phyloP scores from a whole-genome alignment of 1,284 basidiomycete species.

The Ustilago trichophora region DNA sequence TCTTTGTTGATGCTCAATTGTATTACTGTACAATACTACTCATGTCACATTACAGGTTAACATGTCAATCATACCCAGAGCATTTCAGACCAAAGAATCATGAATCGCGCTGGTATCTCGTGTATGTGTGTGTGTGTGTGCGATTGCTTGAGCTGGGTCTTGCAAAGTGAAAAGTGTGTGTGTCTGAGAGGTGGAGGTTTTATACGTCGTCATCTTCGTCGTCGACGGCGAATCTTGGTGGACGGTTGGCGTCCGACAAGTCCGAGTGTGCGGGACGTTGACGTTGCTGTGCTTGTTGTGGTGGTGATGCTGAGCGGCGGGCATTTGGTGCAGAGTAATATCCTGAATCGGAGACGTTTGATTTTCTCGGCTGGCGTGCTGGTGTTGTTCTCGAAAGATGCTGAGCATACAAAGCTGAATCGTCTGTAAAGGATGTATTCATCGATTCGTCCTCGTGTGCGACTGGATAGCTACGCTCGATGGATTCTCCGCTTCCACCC shows the following conservation, averaged over 20 bases:
- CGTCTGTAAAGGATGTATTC: background rate
- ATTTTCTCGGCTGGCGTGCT: conserved; percentile 10
- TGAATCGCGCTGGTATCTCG: too few relatives aligned
- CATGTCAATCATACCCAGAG: conserved; percentile 18
- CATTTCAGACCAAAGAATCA: too few relatives aligned
- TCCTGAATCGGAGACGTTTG: conserved; percentile 37
- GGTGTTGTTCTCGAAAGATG: too few relatives aligned
- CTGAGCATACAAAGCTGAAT: too few relatives aligned
- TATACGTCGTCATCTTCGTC: conserved; percentile 26
- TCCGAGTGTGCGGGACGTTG: background rate
- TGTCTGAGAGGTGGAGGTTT: too few relatives aligned
- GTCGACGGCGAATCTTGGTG: conserved; percentile 33
- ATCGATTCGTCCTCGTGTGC: conserved; percentile 16
- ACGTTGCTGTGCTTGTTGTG: background rate
- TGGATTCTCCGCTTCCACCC: too few relatives aligned
- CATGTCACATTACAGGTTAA: background rate
- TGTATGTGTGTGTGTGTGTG: too few relatives aligned
- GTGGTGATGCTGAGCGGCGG: conserved; percentile 1
- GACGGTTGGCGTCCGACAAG: conserved; percentile 15
- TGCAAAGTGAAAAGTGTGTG: too few relatives aligned
- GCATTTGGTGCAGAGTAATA: conserved; percentile 16
- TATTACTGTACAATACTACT: background rate
- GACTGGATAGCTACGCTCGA: background rate
- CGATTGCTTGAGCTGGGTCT: too few relatives aligned
- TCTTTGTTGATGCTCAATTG: too few relatives aligned